Evolutionary conservation across 306 rosid species (phyloP), one percentile per base, ranked within the genome.

Genomic region (Corylus americana): DNA sequence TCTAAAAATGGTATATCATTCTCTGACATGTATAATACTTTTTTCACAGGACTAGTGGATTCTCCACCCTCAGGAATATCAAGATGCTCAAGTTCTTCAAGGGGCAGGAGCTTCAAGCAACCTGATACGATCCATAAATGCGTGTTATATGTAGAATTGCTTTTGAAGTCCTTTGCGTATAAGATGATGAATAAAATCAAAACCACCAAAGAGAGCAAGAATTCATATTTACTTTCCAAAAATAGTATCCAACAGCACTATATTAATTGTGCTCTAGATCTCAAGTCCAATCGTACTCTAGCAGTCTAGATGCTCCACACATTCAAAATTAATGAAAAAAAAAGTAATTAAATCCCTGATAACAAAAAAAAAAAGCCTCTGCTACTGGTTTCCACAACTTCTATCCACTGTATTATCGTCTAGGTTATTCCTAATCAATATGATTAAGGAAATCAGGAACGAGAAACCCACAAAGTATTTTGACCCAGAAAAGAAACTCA

Each of bases 21-120:
- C 82, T 81, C 93, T 7, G 91, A 71, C 45, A 85, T 73, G 84
- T 91, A 93, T 37, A 84, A 27, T 78, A 93, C 76, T 80, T 84
- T 61, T 49, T 77, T 82, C 66, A 87, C 81, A 76, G 94, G 88
- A 71, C 77, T 55, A 68, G 68, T 72, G 48, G 86, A 85, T 42
- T 76, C 85, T 80, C 78, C 86, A 5, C 61, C 87, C 67, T 42
- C 45, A 39, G 91, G 93, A 76, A 93, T 77, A 77, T 88, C 96
- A 77, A 93, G 72, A 72, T 86, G 90, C 90, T 91, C 97, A 70
- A 95, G 96, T 79, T 91, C 92, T 84, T 95, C 92, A 37, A 82
- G 92, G 51, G 97, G 89, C 55, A 93, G 85, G 61, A 95, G 87
- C 74, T 89, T 85, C 90, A 95, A 89, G 79, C 99, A 95, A 90